These are phyloP conservation scores for Tulasnella sp. DNA, from an alignment of 768 basidiomycete species.

Conservation along the genomic window DNA sequence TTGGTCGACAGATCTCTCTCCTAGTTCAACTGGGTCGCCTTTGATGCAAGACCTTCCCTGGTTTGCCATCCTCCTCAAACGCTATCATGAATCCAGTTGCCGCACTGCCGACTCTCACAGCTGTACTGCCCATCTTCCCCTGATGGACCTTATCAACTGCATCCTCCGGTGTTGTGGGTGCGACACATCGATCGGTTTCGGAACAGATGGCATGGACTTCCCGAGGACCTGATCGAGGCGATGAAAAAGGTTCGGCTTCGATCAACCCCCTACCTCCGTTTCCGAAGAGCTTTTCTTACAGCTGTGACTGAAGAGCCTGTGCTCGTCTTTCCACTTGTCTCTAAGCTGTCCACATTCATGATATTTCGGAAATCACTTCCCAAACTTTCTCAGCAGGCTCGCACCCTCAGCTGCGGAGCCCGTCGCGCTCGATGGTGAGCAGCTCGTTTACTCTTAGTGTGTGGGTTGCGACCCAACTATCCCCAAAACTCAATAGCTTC, in stretches of 20 bases:
- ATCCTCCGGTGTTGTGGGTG: slow-evolving; percentile 90
- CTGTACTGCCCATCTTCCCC: slow-evolving; percentile 58
- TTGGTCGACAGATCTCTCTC: no score
- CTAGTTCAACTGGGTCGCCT: no score
- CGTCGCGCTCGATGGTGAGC: slow-evolving; percentile 71
- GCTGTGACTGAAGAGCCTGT: slow-evolving; percentile 59
- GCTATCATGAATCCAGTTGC: slow-evolving; percentile 83
- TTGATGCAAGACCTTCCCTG: no score
- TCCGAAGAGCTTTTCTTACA: slow-evolving; percentile 26
- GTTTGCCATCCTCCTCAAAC: slow-evolving; percentile 63
- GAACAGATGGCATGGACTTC: slow-evolving; percentile 83
- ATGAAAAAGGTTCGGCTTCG: slow-evolving; percentile 73
- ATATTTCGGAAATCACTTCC: slow-evolving; percentile 80
- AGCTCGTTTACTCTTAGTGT: no score
- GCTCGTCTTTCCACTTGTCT: slow-evolving; percentile 84
- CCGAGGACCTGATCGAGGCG: slow-evolving; percentile 83
- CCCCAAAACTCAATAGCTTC: no score
- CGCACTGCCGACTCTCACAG: slow-evolving; percentile 74
- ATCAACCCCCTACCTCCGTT: neutral
- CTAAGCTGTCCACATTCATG: slow-evolving; percentile 79
- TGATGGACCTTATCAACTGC: slow-evolving; percentile 86
- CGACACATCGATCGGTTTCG: slow-evolving; percentile 77
- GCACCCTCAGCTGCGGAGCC: slow-evolving; percentile 73
- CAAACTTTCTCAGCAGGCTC: slow-evolving; percentile 76
- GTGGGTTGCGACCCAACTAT: no score